Evolutionary conservation across 176 grass and related monocot genomes (phyloP).

Genomic region (Zea mays): DNA sequence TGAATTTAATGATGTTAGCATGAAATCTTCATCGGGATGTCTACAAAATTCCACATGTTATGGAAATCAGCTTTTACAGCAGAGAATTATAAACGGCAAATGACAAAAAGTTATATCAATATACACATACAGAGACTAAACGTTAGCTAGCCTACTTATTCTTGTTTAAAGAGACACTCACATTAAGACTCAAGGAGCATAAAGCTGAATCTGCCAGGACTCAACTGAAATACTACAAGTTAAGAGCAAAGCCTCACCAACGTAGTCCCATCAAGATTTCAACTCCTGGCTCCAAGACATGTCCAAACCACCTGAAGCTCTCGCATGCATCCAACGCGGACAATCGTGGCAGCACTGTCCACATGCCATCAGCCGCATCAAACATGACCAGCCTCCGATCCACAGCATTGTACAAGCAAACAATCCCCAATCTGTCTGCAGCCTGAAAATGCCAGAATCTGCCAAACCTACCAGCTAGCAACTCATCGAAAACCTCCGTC

Average conservation of each 20-base stretch:
- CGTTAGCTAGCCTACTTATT: conserved; percentile 13
- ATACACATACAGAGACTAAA: not conserved
- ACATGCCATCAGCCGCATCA: conserved; percentile 25
- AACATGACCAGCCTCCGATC: conserved; percentile 51
- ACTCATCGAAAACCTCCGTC: conserved; percentile 29
- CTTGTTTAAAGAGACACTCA: not conserved
- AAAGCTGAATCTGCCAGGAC: not conserved
- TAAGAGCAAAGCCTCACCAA: conserved; percentile 19
- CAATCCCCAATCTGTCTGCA: conserved; percentile 41
- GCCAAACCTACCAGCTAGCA: conserved; percentile 25
- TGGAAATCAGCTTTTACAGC: not conserved
- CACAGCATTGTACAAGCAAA: conserved; percentile 55
- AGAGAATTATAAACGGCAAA: not conserved
- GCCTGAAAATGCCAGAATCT: conserved; percentile 55
- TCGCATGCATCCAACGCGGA: conserved; percentile 14
- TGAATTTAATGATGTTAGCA: conserved; percentile 44
- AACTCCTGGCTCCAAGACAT: conserved; percentile 47
- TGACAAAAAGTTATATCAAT: not conserved
- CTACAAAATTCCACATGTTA: conserved; percentile 19
- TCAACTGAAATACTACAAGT: not conserved
- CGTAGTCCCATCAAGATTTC: conserved; percentile 22
- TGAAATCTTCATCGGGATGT: conserved; percentile 35
- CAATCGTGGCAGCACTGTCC: conserved; percentile 33
- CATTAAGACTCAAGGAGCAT: not conserved
- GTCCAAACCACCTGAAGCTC: conserved; percentile 49